Percentiles rank a stretch among this genome's conserved stretches.
These are phyloP conservation scores for Fraxinus platypoda DNA, from an alignment of 305 asterid genomes.

Conservation along the genomic window DNA sequence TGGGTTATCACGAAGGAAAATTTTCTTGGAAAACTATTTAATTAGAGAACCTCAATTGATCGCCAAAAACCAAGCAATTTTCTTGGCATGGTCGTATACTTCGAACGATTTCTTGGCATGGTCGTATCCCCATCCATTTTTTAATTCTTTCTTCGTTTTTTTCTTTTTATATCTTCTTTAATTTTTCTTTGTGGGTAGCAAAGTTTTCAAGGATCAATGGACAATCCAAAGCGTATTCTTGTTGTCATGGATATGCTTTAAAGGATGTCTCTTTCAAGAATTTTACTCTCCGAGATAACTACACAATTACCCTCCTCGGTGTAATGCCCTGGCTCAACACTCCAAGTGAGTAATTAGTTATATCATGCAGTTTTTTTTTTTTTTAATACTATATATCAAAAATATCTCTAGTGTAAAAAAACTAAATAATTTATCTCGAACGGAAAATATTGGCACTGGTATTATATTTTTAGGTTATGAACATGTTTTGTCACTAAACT, in stretches of 20 bases:
- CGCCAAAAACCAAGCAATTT: neutral
- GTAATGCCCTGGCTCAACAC: conserved; percentile 59
- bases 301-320: conserved; percentile 53
- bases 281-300: conserved; percentile 34
- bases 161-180: no score
- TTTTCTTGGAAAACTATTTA: neutral
- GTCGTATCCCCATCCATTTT: no score
- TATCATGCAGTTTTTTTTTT: neutral
- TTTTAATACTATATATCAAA: no score
- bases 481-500: neutral
- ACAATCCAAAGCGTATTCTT: conserved; percentile 43
- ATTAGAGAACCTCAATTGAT: neutral
- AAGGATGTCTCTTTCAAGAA: conserved; percentile 51
- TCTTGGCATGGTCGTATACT: neutral
- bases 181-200: no score
- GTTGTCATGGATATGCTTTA: conserved; percentile 60
- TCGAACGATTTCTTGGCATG: neutral
- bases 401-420: no score
- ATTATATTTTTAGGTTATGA: neutral
- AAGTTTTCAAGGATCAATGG: no score
- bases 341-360: conserved; percentile 32
- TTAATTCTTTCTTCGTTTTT: no score
- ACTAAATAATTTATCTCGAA: neutral
- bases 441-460: neutral
- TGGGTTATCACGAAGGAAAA: neutral